A percentile compares a stretch with the other conserved stretches of the same genome.
Conservation (phyloP, 2,329 filamentous ascomycete genomes). For the Phyllosticta citribraziliensis region DNA sequence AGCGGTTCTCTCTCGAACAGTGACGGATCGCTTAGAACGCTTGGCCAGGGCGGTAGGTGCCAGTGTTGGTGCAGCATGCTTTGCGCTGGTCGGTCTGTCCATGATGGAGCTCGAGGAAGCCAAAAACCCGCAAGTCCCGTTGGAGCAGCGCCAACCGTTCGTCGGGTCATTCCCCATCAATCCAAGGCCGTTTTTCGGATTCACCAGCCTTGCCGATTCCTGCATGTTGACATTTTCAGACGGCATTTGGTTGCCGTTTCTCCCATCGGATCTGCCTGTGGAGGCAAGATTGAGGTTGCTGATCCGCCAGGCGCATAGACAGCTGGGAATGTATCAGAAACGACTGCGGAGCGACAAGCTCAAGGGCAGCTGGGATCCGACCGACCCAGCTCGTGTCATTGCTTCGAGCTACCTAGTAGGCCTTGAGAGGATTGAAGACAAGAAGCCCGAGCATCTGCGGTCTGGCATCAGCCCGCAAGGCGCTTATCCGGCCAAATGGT, state of each 20-base stretch:
- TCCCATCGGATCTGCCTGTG: slow-evolving; percentile 25
- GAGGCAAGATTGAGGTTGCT: slow-evolving; percentile 31
- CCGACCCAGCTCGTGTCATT: slow-evolving; percentile 31
- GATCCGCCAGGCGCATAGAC: slow-evolving; percentile 32
- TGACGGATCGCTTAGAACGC: slow-evolving; percentile 8
- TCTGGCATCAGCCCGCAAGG: slow-evolving; percentile 24
- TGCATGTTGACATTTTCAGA: slow-evolving; percentile 41
- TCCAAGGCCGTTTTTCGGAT: slow-evolving; percentile 34
- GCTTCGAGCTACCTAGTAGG: slow-evolving; percentile 34
- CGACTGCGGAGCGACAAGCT: slow-evolving; percentile 16
- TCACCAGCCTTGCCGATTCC: slow-evolving; percentile 29
- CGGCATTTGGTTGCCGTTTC: slow-evolving; percentile 36
- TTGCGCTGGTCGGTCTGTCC: slow-evolving; percentile 35
- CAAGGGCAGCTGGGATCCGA: slow-evolving; percentile 21
- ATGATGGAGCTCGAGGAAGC: slow-evolving; percentile 38
- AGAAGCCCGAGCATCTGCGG: slow-evolving; percentile 22
- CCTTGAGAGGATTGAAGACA: slow-evolving; percentile 29
- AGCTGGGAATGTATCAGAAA: slow-evolving; percentile 37
- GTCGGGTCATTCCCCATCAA: slow-evolving; percentile 38
- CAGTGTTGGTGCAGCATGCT: slow-evolving; percentile 36
- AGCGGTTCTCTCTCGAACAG: slow-evolving; percentile 26
- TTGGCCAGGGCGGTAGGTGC: slow-evolving; percentile 15
- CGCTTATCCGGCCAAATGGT: slow-evolving; percentile 21
- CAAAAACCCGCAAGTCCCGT: slow-evolving; percentile 19
- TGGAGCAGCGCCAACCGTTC: slow-evolving; percentile 28